These are phyloP conservation scores for Candida germanica DNA, from an alignment of 805 yeast genomes.

Conservation along the genomic window DNA sequence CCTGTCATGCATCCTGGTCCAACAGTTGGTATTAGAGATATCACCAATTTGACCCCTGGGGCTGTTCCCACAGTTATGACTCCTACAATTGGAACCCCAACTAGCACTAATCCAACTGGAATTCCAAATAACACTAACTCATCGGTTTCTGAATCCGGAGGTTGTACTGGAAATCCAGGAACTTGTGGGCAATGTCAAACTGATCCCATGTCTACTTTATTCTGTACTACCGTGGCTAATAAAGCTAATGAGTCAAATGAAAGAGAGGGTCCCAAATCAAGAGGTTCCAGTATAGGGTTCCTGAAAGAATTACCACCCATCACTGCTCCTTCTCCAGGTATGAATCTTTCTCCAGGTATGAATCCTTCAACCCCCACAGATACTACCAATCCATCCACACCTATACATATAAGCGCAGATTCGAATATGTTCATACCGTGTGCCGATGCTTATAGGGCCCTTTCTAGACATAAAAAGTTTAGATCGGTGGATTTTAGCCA, in stretches of 20 bases:
- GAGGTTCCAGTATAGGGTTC: conserved; percentile 3
- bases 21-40: conserved; percentile 48
- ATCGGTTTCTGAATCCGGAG: conserved; percentile 21
- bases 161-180: conserved; percentile 87
- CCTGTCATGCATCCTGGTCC: conserved; percentile 69
- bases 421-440: conserved; percentile 72
- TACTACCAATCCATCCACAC: conserved; percentile 6
- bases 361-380: conserved; percentile 7
- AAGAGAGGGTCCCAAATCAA: conserved; percentile 7
- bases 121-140: neutral
- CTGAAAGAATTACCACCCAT: conserved; percentile 6
- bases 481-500: conserved; percentile 69
- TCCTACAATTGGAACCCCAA: conserved; percentile 10
- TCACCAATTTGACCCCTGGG: conserved; percentile 38
- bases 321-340: conserved; percentile 19
- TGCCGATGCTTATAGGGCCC: conserved; percentile 84
- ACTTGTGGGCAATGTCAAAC: conserved; percentile 77
- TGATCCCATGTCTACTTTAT: conserved; percentile 85
- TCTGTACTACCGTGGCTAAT: conserved; percentile 82
- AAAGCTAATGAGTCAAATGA: conserved; percentile 27
- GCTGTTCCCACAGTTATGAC: conserved; percentile 34
- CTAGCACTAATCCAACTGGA: conserved; percentile 8
- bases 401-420: conserved; percentile 5
- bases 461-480: conserved; percentile 78
- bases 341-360: conserved; percentile 13